Evolutionary conservation across 2,329 filamentous ascomycete species (phyloP).

Genomic region (Ophiocordyceps unilateralis): DNA sequence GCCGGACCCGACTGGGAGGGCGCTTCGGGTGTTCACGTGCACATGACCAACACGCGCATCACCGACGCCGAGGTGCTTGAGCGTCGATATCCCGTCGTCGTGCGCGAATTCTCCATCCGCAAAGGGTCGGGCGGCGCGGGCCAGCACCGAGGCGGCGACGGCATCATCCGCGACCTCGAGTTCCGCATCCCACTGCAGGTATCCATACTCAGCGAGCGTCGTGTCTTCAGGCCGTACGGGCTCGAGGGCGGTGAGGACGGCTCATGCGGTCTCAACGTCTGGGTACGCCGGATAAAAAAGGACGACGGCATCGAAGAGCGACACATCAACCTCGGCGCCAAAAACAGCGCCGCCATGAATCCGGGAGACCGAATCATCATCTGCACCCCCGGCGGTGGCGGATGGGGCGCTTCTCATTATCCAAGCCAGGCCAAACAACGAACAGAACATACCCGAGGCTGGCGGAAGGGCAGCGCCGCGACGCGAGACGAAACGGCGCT

Average conservation of each 20-base stretch:
- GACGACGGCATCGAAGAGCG: constrained; percentile 21
- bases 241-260: constrained; percentile 56
- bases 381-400: constrained; percentile 44
- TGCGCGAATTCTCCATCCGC: constrained; percentile 52
- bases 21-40: constrained; percentile 59
- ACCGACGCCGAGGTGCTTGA: constrained; percentile 70
- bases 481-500: constrained; percentile 40
- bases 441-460: constrained; percentile 35
- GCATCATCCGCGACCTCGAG: constrained; percentile 64
- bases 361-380: constrained; percentile 45
- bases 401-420: constrained; percentile 39
- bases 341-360: constrained; percentile 35
- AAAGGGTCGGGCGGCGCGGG: constrained; percentile 38
- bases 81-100: constrained; percentile 48
- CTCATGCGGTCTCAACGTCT: constrained; percentile 66
- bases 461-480: constrained; percentile 39
- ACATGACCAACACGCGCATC: constrained; percentile 78
- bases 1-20: constrained; percentile 59
- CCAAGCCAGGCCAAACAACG: constrained; percentile 31
- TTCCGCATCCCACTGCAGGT: constrained; percentile 64
- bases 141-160: constrained; percentile 53
- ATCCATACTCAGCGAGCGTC: constrained; percentile 59
- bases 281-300: constrained; percentile 58
- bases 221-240: constrained; percentile 58
- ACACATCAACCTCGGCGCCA: constrained; percentile 38